Evolutionary conservation across 768 basidiomycete genomes (phyloP), one percentile per base, ranked within the genome.

Genomic region (Boletus rubroflammeus): DNA sequence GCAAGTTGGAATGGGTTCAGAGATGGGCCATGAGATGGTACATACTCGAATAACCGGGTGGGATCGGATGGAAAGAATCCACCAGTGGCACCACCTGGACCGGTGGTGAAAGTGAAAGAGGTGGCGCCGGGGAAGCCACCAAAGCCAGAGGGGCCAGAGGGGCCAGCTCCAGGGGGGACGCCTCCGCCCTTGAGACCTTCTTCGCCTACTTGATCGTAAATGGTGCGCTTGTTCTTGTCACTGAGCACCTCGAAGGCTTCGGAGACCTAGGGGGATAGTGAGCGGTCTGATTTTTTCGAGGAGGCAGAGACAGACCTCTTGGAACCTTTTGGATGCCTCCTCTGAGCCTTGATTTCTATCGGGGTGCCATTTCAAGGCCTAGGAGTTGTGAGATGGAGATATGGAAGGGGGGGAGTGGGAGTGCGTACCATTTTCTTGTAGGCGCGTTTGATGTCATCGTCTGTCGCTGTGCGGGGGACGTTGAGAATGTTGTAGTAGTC

Each of bases 201-300:
- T 68, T 97, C 94, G 34, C 96, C 96, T 51, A 94, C 86, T 61
- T 97, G 92, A 70, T 97, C 95, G 60, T 94, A 98, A 7, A 93
- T 67, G 0, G 88, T 73, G 23, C 91, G 86, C 65, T 93, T 93
- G 67, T 92, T 78, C 69, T 83, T 83, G 72, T 97, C 93, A 47
- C 81, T 90, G 52, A 98, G 83, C 28, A 96, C 94, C 68, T 98
- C 96, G 63, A 96, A 98, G 0, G 93, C 95, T 75, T 98, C 96
- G 31, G 90, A 90, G 43, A 98, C 82, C 88, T 96, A 47, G 17
- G 17, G 28, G 42, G 21, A 2, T 32, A 2, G 35, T 54, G 41
- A 56, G 53, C 14, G 5, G 17, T n/a, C 17, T 5, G 19, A 32
- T 6, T 3, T 1, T 7, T 1, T 13, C 5, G 8, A 2, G 21